Percentiles rank a stretch among this genome's conserved stretches.
These are phyloP conservation scores for Vitis rotundifolia DNA, from an alignment of 164 flowering plant genomes.

Conservation along the genomic window DNA sequence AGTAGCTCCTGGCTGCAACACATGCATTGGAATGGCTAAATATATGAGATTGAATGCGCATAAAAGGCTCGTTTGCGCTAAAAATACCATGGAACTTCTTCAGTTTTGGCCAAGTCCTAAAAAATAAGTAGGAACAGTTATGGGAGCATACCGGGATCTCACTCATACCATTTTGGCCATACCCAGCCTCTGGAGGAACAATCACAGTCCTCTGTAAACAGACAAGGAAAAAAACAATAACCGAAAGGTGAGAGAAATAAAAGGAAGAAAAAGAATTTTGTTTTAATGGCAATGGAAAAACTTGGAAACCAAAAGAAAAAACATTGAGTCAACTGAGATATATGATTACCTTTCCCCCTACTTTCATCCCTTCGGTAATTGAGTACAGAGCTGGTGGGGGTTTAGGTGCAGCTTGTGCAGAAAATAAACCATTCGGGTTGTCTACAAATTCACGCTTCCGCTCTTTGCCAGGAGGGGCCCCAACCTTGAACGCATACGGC, in stretches of 20 bases:
- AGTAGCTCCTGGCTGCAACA: conserved; percentile 84
- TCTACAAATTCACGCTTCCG: conserved; percentile 88
- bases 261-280: neutral
- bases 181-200: conserved; percentile 92
- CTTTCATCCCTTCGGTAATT: conserved; percentile 87
- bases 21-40: neutral
- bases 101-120: neutral
- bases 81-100: too few relatives aligned
- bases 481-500: conserved; percentile 92
- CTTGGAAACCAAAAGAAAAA: neutral
- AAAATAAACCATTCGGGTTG: conserved; percentile 89
- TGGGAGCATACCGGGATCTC: conserved; percentile 76
- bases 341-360: conserved; percentile 76
- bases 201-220: conserved; percentile 79
- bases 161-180: conserved; percentile 84
- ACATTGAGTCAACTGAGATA: neutral
- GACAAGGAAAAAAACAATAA: conserved; percentile 2
- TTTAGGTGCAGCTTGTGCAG: conserved; percentile 96
- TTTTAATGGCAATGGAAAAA: neutral
- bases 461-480: conserved; percentile 88
- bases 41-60: neutral
- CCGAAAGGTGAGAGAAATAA: neutral
- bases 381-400: conserved; percentile 90
- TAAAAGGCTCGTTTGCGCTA: too few relatives aligned
- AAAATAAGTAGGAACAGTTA: neutral